Conservation (phyloP, 139 green algal species). For the Spirogloea muscicola region DNA sequence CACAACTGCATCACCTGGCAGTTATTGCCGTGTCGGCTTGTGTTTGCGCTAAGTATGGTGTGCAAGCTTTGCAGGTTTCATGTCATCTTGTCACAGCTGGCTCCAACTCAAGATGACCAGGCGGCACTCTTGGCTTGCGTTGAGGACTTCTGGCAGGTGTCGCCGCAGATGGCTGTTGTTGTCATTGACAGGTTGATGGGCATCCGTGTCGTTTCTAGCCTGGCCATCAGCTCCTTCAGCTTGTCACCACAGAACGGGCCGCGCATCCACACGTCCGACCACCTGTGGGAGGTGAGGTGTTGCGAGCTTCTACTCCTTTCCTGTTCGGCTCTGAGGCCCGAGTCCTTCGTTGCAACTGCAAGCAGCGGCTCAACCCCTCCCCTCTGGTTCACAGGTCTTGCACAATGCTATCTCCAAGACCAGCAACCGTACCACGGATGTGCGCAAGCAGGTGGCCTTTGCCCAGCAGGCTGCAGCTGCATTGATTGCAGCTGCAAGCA, state of each 20-base stretch:
- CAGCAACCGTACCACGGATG: constrained; percentile 16
- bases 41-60: too few relatives aligned
- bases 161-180: constrained; percentile 30
- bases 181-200: constrained; percentile 42
- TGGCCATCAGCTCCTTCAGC: constrained; percentile 22
- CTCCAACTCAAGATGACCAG: too few relatives aligned
- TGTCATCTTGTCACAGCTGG: too few relatives aligned
- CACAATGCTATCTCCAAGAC: constrained; percentile 40
- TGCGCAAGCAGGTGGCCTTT: constrained; percentile 21
- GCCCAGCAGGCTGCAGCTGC: background rate
- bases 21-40: too few relatives aligned
- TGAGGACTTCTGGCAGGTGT: constrained; percentile 5
- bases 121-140: too few relatives aligned
- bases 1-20: too few relatives aligned
- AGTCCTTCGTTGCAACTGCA: background rate
- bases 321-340: too few relatives aligned
- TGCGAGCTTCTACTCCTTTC: too few relatives aligned
- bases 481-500: constrained; percentile 1
- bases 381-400: constrained; percentile 23
- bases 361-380: background rate
- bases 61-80: too few relatives aligned
- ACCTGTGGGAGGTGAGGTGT: constrained; percentile 38
- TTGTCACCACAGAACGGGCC: constrained; percentile 4
- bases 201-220: constrained; percentile 33
- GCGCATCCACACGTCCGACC: constrained; percentile 28